Conservation (phyloP, 805 yeast species). For the Pichia rugopelliculosa region DNA sequence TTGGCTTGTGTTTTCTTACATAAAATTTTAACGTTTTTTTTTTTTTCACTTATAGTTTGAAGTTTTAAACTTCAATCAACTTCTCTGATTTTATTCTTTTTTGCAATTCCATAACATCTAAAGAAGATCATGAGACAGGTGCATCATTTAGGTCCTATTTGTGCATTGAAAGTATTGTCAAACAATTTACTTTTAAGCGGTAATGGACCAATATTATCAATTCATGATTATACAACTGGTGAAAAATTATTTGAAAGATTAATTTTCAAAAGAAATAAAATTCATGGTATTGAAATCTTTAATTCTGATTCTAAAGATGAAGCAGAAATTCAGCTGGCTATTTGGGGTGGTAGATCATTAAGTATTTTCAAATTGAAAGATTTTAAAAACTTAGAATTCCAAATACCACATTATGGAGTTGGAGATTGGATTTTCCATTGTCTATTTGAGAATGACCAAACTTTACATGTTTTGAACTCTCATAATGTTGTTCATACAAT, state of each 20-base stretch:
- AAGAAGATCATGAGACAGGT: conserved; percentile 10
- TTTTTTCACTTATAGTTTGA: too few relatives aligned
- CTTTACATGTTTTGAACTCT: conserved; percentile 59
- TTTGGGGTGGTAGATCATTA: conserved; percentile 72
- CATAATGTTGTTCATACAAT: conserved; percentile 58
- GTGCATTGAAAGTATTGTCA: conserved; percentile 44
- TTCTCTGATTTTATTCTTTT: too few relatives aligned
- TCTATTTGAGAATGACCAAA: conserved; percentile 36
- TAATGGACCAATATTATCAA: conserved; percentile 59
- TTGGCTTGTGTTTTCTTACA: too few relatives aligned
- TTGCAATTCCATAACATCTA: too few relatives aligned
- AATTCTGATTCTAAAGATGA: conserved; percentile 21
- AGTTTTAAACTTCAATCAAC: too few relatives aligned
- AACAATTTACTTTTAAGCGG: conserved; percentile 46
- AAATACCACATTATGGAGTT: conserved; percentile 39
- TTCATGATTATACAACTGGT: conserved; percentile 38
- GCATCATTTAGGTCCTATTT: conserved; percentile 59
- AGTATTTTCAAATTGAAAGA: conserved; percentile 32
- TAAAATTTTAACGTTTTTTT: too few relatives aligned
- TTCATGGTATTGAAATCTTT: conserved; percentile 61
- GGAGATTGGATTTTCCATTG: conserved; percentile 78
- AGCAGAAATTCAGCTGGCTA: conserved; percentile 23
- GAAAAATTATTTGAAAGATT: conserved; percentile 31
- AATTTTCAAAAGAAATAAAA: conserved; percentile 65
- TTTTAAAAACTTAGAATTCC: conserved; percentile 16